Conservation (phyloP, 768 basidiomycete species). For the Phaeotremella fagi region DNA sequence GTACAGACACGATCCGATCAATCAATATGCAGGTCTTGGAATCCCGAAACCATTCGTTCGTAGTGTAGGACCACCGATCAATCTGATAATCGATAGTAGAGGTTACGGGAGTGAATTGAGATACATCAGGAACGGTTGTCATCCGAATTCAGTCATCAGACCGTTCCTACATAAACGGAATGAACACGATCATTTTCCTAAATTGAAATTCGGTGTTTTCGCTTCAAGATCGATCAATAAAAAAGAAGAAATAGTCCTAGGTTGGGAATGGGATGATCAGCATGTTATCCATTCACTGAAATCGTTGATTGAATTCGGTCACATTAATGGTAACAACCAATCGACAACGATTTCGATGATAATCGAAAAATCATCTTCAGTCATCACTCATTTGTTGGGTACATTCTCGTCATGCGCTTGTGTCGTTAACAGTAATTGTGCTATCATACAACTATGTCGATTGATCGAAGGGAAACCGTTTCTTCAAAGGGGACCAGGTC, state of each 20-base stretch:
- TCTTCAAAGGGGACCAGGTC: not conserved
- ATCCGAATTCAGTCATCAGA: conserved; percentile 63
- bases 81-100: conserved; percentile 74
- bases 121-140: conserved; percentile 63
- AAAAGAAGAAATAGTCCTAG: conserved; percentile 79
- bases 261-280: conserved; percentile 97
- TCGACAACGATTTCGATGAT: conserved; percentile 4
- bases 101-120: conserved; percentile 61
- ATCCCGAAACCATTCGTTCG: conserved; percentile 81
- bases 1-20: conserved; percentile 75
- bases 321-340: conserved; percentile 2
- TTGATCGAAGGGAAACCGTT: conserved; percentile 25
- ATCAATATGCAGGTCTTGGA: conserved; percentile 70
- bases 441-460: conserved; percentile 40
- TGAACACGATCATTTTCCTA: conserved; percentile 35
- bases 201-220: conserved; percentile 71
- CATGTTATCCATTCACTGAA: conserved; percentile 69
- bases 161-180: conserved; percentile 52
- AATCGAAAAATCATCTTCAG: conserved; percentile 27
- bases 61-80: conserved; percentile 68
- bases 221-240: conserved; percentile 68
- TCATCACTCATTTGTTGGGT: conserved; percentile 41
- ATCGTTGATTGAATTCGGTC: conserved; percentile 50
- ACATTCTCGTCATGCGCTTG: conserved; percentile 47
- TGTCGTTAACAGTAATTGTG: conserved; percentile 36